Conservation (phyloP, 2,329 filamentous ascomycete genomes). For the Fusarium cicatricum region DNA sequence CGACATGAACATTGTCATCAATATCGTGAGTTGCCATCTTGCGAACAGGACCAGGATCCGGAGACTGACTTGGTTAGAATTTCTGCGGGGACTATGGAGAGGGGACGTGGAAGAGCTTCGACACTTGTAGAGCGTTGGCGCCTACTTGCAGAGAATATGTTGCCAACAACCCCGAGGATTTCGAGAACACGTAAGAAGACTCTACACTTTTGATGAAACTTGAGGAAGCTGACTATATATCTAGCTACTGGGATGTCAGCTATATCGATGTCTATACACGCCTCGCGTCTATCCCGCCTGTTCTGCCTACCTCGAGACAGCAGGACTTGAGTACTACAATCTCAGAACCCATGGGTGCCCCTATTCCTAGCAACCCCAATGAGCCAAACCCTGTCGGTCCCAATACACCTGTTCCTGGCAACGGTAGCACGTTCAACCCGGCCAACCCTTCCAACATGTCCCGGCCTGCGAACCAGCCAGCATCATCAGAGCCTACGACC, state of each 20-base stretch:
- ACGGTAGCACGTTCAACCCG: neutral
- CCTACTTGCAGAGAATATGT: slow-evolving; percentile 58
- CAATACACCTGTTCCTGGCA: neutral
- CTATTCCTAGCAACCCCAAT: neutral
- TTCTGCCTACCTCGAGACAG: neutral
- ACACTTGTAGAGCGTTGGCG: slow-evolving; percentile 52
- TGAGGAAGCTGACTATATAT: neutral
- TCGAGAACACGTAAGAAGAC: slow-evolving; percentile 48
- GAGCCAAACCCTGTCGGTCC: neutral
- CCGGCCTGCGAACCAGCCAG: neutral
- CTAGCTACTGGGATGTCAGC: slow-evolving; percentile 61
- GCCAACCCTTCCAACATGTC: slow-evolving; percentile 5
- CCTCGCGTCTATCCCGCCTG: slow-evolving; percentile 11
- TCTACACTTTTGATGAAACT: neutral
- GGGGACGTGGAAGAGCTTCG: slow-evolving; percentile 51
- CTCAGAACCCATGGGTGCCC: neutral
- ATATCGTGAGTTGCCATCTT: slow-evolving; percentile 59
- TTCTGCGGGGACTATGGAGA: slow-evolving; percentile 82
- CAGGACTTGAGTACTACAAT: neutral
- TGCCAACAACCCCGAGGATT: slow-evolving; percentile 54
- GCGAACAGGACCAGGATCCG: rapidly evolving
- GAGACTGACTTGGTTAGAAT: slow-evolving; percentile 50
- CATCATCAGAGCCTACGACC: slow-evolving; percentile 34
- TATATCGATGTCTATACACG: slow-evolving; percentile 59
- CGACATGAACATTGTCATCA: slow-evolving; percentile 75